Base-by-base conservation (phyloP, 257 asterid species). In the Cinchona pubescens region DNA sequence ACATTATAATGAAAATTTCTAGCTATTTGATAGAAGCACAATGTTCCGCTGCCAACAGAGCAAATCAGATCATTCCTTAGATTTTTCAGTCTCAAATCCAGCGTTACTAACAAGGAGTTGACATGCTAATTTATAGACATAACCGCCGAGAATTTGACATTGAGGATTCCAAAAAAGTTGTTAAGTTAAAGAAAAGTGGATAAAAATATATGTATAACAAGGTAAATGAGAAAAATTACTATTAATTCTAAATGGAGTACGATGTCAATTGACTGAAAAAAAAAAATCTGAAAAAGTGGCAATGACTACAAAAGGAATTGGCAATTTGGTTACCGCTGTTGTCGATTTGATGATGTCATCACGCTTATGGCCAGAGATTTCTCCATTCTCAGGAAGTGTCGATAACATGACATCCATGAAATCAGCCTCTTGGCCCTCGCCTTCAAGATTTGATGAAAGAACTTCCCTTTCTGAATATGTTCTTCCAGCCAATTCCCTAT, bases 391-490 rank as follows among this genome's bases (percentile, higher is more conserved):
- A n/a, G n/a, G n/a, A n/a, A n/a, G n/a, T n/a, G n/a, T n/a, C n/a
- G n/a, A n/a, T n/a, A n/a, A n/a, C n/a, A 88, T 85, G 40, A 82
- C 83, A 73, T 88, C 91, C 72, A 88, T 62, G 81, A 90, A 84
- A 78, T 87, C 87, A 29, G 71, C 59, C 6, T 74, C 81, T n/a
- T n/a, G n/a, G 0, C 16, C 76, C 8, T 77, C 82, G 0, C 21
- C 75, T 29, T 61, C 73, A 63, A 9, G n/a, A n/a, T n/a, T n/a
- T n/a, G 45, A 2, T 37, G 23, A 65, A 61, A 42, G 1, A 56
- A 18, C 23, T 72, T 77, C 75, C 81, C 77, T n/a, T 32, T 78
- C 18, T 73, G 70, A 12, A 81, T 62, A 49, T 83, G 88, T 48
- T 88, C 88, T 12, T 76, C 74, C 48, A 88, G 64, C 96, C 96